A percentile compares a stretch with the other conserved stretches of the same genome.
These are phyloP conservation scores for Piper betle DNA, from an alignment of 164 flowering plant genomes.

Conservation along the genomic window DNA sequence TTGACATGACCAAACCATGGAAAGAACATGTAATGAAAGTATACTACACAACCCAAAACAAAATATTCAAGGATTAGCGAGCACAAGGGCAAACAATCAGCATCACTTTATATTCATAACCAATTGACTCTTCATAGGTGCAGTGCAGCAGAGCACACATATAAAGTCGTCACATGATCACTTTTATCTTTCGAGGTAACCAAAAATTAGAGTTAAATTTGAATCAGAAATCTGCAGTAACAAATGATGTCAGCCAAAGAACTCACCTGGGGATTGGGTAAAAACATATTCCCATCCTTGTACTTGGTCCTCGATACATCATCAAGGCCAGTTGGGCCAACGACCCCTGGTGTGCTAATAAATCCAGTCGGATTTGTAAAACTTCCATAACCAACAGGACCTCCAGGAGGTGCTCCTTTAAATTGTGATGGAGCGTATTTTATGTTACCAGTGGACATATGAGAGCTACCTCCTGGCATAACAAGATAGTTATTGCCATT, in stretches of 20 bases:
- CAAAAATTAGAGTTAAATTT: background rate
- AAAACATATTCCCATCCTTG: slow-evolving; percentile 74
- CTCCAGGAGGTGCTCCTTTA: slow-evolving; percentile 63
- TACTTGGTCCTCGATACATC: slow-evolving; percentile 79
- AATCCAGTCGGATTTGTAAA: slow-evolving; percentile 64
- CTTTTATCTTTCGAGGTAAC: background rate
- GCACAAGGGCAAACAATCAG: too few relatives aligned
- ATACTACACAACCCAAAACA: too few relatives aligned
- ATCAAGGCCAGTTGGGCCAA: slow-evolving; percentile 60
- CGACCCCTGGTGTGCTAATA: slow-evolving; percentile 58
- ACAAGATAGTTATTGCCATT: slow-evolving; percentile 65
- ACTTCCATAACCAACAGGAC: slow-evolving; percentile 72
- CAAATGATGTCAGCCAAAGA: background rate
- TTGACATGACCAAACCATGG: too few relatives aligned
- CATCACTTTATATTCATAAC: too few relatives aligned
- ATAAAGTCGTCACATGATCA: too few relatives aligned
- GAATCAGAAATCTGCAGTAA: background rate
- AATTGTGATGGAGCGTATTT: slow-evolving; percentile 80
- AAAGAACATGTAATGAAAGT: too few relatives aligned
- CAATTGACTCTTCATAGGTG: too few relatives aligned
- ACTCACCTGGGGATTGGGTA: slow-evolving; percentile 79
- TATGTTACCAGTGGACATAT: slow-evolving; percentile 46
- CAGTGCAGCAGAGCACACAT: too few relatives aligned
- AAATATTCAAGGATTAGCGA: too few relatives aligned
- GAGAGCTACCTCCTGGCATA: slow-evolving; percentile 87